Evolutionary conservation across 345 rosid genomes (phyloP).

Genomic region (Linum trigynum): DNA sequence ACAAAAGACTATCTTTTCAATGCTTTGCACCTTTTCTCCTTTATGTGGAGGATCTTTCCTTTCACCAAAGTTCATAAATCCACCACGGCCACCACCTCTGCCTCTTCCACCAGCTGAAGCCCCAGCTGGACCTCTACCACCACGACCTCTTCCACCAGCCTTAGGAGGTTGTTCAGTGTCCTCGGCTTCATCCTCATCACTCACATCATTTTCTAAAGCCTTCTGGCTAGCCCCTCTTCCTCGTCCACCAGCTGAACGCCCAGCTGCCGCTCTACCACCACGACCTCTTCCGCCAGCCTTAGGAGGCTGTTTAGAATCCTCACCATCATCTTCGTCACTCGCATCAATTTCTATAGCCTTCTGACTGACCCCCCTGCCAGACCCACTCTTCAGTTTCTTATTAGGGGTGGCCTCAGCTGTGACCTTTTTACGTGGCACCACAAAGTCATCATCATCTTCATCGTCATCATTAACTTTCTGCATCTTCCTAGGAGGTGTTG

Average conservation of each 20-base stretch:
- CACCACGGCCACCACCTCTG: slow-evolving; percentile 86
- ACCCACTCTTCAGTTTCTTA: slow-evolving; percentile 65
- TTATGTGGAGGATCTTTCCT: slow-evolving; percentile 98
- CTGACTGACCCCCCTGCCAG: slow-evolving; percentile 57
- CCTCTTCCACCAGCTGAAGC: slow-evolving; percentile 72
- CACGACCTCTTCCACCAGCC: slow-evolving; percentile 71
- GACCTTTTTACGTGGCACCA: slow-evolving; percentile 29
- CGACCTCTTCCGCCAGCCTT: slow-evolving; percentile 76
- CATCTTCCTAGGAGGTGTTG: slow-evolving; percentile 43
- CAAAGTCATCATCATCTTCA: slow-evolving; percentile 55
- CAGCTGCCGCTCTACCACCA: slow-evolving; percentile 66
- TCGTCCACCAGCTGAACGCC: slow-evolving; percentile 57
- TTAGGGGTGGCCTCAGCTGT: slow-evolving; percentile 48
- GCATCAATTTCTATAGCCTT: slow-evolving; percentile 35
- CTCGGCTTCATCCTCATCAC: slow-evolving; percentile 52
- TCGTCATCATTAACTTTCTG: slow-evolving; percentile 39
- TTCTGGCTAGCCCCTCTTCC: slow-evolving; percentile 74
- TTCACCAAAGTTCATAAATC: slow-evolving; percentile 88
- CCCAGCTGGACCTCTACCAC: slow-evolving; percentile 61
- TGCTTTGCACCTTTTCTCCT: slow-evolving; percentile 78
- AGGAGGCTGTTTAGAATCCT: slow-evolving; percentile 41
- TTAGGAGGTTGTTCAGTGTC: slow-evolving; percentile 48
- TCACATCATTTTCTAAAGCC: slow-evolving; percentile 27
- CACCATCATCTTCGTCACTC: slow-evolving; percentile 49
- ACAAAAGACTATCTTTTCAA: neutral